Base-by-base conservation (phyloP, 192 early-diverging fungal species). In the Podila clonocystis region DNA sequence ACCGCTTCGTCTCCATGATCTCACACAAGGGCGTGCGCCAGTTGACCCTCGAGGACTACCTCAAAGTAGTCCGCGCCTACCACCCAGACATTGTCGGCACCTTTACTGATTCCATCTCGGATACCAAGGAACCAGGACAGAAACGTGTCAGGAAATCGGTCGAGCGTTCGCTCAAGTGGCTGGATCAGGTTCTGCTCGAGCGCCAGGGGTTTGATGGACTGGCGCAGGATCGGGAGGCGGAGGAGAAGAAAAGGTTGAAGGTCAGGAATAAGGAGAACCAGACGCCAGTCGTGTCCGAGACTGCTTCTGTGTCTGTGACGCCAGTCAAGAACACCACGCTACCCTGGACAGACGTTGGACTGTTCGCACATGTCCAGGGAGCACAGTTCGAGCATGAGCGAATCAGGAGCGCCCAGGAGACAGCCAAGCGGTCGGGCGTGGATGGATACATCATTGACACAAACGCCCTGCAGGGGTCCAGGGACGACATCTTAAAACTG, bases 381-480 rank as follows among this genome's bases (percentile, higher is more conserved):
- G 61, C 84, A 15, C 73, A 82, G 29, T 75, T 74, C 62, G 75
- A 74, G 36, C 79, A 88, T 41, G 89, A 88, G 41, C 84, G 89
- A 19, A 50, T 66, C 17, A 72, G 87, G 34, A 86, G 87, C 50
- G 85, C 87, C 15, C 24, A 63, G 4, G 83, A 84, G 34, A 85
- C 87, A 3, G 75, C 75, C 12, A 73, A 87, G 34, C 70, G 85
- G 20, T 72, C 84, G 34, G 88, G 82, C 7, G 74, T 85, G 9
- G 87, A 85, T 73, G 88, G 91, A 26, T 91, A 88, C 68, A 75
- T 87, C 12, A 22, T 91, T 5, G 87, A 87, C 71, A 75, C 79
- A 3, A 63, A 82, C 30, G 68, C 72, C 11, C 59, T 90, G 13
- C 82, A 67, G 0, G 65, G 65, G 0, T 41, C 70, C 19, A 79